Percentiles rank a stretch among this genome's conserved stretches.
Evolutionary conservation across 2,329 filamentous ascomycete genomes (phyloP).

Genomic region (Myrmaecium sp.): DNA sequence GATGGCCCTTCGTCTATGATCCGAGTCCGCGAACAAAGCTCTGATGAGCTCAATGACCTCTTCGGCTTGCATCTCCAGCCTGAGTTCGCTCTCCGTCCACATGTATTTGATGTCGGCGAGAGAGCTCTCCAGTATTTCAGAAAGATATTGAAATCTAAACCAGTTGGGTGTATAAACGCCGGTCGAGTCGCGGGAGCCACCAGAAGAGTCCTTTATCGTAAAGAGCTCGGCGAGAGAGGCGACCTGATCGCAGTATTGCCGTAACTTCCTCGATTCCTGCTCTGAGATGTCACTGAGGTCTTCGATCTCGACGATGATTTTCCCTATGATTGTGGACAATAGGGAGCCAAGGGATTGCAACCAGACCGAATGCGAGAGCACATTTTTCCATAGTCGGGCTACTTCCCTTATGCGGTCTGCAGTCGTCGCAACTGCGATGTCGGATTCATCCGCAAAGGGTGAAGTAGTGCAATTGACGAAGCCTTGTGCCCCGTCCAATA

Average conservation of each 20-base stretch:
- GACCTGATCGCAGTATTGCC: conserved; percentile 38
- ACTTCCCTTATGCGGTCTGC: conserved; percentile 41
- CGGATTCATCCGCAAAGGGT: conserved; percentile 42
- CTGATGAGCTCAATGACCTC: conserved; percentile 47
- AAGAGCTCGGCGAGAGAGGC: conserved; percentile 41
- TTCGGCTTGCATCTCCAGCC: conserved; percentile 42
- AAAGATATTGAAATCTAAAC: conserved; percentile 48
- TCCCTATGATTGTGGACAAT: conserved; percentile 37
- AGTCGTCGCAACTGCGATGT: conserved; percentile 40
- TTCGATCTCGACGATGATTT: conserved; percentile 44
- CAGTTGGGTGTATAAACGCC: conserved; percentile 45
- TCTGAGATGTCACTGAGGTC: conserved; percentile 48
- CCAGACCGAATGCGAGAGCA: conserved; percentile 42
- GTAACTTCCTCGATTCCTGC: conserved; percentile 42
- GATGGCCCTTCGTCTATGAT: conserved; percentile 40
- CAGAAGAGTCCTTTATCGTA: conserved; percentile 25
- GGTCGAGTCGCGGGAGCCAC: conserved; percentile 31
- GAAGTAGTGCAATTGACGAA: conserved; percentile 41
- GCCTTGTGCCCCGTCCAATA: conserved; percentile 46
- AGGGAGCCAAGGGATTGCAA: conserved; percentile 45
- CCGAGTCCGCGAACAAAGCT: conserved; percentile 47
- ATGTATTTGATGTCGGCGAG: conserved; percentile 49
- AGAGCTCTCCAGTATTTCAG: conserved; percentile 45
- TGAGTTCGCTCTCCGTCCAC: conserved; percentile 47
- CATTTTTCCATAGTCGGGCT: conserved; percentile 37